Percentiles rank a stretch among this genome's conserved stretches.
These are phyloP conservation scores for Verticillium isaacii DNA, from an alignment of 2,329 filamentous ascomycete genomes.

Conservation along the genomic window DNA sequence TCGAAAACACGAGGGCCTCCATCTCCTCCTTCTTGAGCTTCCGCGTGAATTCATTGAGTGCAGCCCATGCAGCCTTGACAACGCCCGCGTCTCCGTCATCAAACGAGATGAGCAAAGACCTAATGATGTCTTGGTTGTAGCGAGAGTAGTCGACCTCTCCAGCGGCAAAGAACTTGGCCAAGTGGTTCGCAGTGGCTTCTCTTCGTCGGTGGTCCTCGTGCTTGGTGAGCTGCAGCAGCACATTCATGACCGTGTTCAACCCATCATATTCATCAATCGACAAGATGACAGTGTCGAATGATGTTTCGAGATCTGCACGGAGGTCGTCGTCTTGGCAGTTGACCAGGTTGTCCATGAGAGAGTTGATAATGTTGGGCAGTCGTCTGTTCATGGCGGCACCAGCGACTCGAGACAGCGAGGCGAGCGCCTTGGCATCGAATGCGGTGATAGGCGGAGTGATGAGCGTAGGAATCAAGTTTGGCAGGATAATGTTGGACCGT, in stretches of 20 bases:
- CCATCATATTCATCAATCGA: slow-evolving; percentile 97
- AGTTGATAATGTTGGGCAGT: slow-evolving; percentile 84
- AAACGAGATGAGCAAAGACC: slow-evolving; percentile 84
- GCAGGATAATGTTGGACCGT: slow-evolving; percentile 91
- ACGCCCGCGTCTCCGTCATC: slow-evolving; percentile 80
- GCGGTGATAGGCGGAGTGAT: slow-evolving; percentile 84
- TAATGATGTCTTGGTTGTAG: slow-evolving; percentile 94
- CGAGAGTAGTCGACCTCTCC: slow-evolving; percentile 85
- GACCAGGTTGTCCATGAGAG: slow-evolving; percentile 90
- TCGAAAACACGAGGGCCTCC: slow-evolving; percentile 85
- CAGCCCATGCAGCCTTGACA: slow-evolving; percentile 84
- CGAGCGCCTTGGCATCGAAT: slow-evolving; percentile 92
- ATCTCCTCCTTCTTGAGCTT: slow-evolving; percentile 94
- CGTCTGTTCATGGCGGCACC: slow-evolving; percentile 86
- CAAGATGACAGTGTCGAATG: slow-evolving; percentile 84
- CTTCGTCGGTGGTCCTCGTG: slow-evolving; percentile 87
- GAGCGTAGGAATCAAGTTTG: slow-evolving; percentile 90
- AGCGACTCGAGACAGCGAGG: slow-evolving; percentile 88
- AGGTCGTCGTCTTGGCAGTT: slow-evolving; percentile 70
- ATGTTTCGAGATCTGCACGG: slow-evolving; percentile 65
- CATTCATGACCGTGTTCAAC: slow-evolving; percentile 91
- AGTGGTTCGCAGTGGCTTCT: slow-evolving; percentile 69
- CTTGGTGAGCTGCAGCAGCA: slow-evolving; percentile 81
- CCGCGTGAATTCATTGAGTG: slow-evolving; percentile 82
- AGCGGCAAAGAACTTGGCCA: slow-evolving; percentile 80